Evolutionary conservation across 164 flowering plant species (phyloP), one percentile per base, ranked within the genome.

Genomic region (Umbilicus rupestris): DNA sequence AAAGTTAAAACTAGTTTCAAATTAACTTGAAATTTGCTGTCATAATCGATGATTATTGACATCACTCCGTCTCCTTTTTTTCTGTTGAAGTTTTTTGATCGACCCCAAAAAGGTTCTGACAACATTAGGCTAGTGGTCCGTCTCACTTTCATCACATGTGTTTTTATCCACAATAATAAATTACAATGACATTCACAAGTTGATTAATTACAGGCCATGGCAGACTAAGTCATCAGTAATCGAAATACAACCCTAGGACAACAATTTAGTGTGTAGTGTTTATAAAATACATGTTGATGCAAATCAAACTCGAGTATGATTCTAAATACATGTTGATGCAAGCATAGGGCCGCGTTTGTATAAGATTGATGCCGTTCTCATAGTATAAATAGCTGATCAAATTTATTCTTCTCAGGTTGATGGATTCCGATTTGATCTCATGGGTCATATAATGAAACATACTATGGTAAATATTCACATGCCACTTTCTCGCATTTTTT

Each of bases 341-440:
- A n/a, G n/a, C 50, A 10, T 42, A 42, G 1, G 45, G 6, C 45
- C 45, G 14, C n/a, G n/a, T 42, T 42, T 42, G 45, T 42, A 5
- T 42, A 10, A 4, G 11, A 42, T 42, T 42, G 11, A 2, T 17
- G 5, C 17, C 7, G 7, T 46, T 46, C 50, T 46, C 50, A 17
- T 7, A 5, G 26, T n/a, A n/a, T 49, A 2, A 49, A 16, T 2
- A 26, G 33, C 7, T 28, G 31, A 55, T 35, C 26, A 39, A 63
- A 63, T 63, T 39, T 8, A 26, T 6, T n/a, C 42, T 37, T 63
- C 46, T 66, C 83, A 92, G 98, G 89, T 92, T 79, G 98, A 92
- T 81, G 98, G 98, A 7, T 92, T 92, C 73, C 84, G 98, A 20
- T 92, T 92, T 85, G 96, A 89, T 59, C 91, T 92, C 49, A 89